Evolutionary conservation across 257 asterid species (phyloP), one percentile per base, ranked within the genome.

Genomic region (Ballota nigra): DNA sequence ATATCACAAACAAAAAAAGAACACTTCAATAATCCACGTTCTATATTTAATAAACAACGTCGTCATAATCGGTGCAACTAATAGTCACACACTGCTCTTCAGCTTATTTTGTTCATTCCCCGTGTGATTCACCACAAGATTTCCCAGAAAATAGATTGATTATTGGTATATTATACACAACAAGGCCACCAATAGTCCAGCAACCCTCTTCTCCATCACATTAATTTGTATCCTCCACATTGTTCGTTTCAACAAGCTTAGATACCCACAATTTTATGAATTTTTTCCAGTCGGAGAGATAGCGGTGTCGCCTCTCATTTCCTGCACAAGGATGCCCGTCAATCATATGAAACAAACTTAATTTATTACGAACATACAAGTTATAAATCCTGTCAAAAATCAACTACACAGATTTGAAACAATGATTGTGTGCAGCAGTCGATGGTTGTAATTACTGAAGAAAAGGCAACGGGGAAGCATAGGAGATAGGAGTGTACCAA

Each of bases 401-500:
- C 55, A 47, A 5, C 22, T 16, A 47, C 11, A 6, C 20, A 15
- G 55, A 40, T 47, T 47, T 3, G 36, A 49, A 51, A 13, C 10
- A 16, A 52, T 28, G 62, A n/a, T 55, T 45, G 59, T 40, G 52
- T 13, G 19, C 15, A 36, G 20, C 22, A 51, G 20, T 5, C 15
- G 8, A 16, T 4, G 51, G 26, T 52, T 36, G 12, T 9, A 36
- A 36, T 36, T 36, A 36, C 43, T 36, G 43, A 36, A 36, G 43
- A 36, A 36, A 36, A 36, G 43, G 43, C 8, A 8, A 43, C 2
- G 52, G 8, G 19, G 19, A 41, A 41, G 34, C n/a, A 18, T 12
- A 58, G 41, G 65, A 13, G 12, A 45, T 9, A 23, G 36, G 58
- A 36, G 55, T 71, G 31, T 89, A 93, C 99, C 99, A 95, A 19